Evolutionary conservation across 108 stramenopile species (phyloP).

Genomic region (Chaetoceros tenuissimus): DNA sequence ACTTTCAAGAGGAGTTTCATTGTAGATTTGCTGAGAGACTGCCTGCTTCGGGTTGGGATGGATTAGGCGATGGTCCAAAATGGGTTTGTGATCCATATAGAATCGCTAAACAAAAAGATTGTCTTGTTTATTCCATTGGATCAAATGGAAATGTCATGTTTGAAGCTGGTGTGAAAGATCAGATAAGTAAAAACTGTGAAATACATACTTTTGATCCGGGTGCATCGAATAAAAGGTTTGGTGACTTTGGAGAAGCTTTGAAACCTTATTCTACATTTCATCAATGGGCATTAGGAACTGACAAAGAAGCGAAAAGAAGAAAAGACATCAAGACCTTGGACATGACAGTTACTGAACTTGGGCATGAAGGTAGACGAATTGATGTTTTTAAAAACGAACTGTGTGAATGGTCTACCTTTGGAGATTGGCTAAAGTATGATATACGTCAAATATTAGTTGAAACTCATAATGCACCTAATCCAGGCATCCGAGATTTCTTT

Average conservation of each 20-base stretch:
- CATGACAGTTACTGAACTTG: no score
- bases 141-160: conserved; percentile 42
- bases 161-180: conserved; percentile 35
- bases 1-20: conserved; percentile 44
- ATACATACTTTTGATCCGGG: conserved; percentile 39
- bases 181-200: conserved; percentile 30
- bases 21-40: conserved; percentile 28
- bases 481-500: no score
- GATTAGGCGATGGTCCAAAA: no score
- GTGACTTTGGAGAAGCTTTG: conserved; percentile 19
- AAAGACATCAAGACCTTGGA: conserved; percentile 29
- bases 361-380: conserved; percentile 8
- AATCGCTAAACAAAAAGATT: conserved; percentile 23
- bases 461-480: conserved; percentile 26
- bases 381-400: not conserved
- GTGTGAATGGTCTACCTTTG: not conserved
- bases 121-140: conserved; percentile 44
- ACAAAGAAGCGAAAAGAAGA: conserved; percentile 21
- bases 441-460: conserved; percentile 30
- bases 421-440: conserved; percentile 14
- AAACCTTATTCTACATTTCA: conserved; percentile 18
- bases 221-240: conserved; percentile 18
- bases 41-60: conserved; percentile 26
- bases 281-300: conserved; percentile 24
- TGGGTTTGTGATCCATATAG: conserved; percentile 50